Conservation (phyloP, 306 rosid genomes). For the Aeschynomene evenia region DNA sequence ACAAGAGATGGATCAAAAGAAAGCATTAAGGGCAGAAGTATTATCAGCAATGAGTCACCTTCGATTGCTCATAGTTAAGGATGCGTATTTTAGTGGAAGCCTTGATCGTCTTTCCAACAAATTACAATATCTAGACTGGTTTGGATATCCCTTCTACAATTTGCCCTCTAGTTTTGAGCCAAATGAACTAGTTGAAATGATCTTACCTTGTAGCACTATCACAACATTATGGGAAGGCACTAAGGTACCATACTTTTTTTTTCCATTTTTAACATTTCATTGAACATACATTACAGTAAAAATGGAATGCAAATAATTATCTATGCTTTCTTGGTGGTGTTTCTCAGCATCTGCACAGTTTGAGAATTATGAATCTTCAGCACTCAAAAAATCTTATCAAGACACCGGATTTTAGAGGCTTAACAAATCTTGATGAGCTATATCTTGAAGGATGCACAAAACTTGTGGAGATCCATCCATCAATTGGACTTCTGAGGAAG, state of each 20-base stretch:
- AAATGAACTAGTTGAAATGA: slow-evolving; percentile 2
- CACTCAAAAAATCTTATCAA: background rate
- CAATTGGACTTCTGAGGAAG: background rate
- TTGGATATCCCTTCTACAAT: background rate
- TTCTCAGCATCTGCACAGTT: background rate
- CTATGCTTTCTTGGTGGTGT: no score
- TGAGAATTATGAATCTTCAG: background rate
- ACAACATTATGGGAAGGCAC: slow-evolving; percentile 25
- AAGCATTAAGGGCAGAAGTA: background rate
- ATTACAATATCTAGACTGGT: slow-evolving; percentile 22
- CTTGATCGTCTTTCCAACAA: background rate
- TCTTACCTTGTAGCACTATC: background rate
- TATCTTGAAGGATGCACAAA: background rate
- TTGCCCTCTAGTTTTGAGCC: background rate
- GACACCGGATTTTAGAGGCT: background rate
- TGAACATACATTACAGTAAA: no score
- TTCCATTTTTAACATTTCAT: background rate
- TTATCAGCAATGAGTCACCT: slow-evolving; percentile 25
- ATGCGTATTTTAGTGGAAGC: background rate
- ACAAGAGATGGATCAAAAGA: background rate
- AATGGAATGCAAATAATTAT: no score
- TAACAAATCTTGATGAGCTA: background rate
- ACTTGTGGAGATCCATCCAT: background rate
- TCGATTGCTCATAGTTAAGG: background rate
- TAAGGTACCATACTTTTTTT: background rate